These are phyloP conservation scores for Gossypium herbaceum DNA, from an alignment of 345 rosid genomes.

Conservation along the genomic window DNA sequence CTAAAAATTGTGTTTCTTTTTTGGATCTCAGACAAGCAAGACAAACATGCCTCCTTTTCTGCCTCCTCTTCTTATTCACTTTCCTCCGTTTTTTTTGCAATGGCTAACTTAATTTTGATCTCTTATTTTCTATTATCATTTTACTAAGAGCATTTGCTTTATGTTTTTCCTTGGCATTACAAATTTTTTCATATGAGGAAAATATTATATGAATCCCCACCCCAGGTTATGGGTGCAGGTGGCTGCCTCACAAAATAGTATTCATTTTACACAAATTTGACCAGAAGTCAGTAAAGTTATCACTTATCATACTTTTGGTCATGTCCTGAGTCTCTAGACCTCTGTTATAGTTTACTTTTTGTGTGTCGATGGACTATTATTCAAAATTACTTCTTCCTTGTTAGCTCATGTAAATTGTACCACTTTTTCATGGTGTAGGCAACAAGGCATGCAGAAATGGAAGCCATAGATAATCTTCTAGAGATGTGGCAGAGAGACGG, in stretches of 20 bases:
- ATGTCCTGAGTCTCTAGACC: not conserved
- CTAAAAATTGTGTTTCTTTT: not conserved
- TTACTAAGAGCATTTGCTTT: not conserved
- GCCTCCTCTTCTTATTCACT: not conserved
- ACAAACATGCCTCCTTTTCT: not conserved
- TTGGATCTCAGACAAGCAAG: not conserved
- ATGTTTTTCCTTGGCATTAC: not conserved
- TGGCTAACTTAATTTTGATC: not conserved
- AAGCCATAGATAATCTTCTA: slow-evolving; percentile 71
- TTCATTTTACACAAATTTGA: not conserved
- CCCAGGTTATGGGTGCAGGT: not conserved
- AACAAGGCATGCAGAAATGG: slow-evolving; percentile 95
- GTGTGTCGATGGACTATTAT: not conserved
- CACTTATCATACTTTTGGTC: not conserved
- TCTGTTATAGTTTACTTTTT: not conserved
- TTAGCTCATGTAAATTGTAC: not conserved
- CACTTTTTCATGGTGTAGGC: slow-evolving; percentile 34
- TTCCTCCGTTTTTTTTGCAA: not conserved
- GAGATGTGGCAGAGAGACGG: slow-evolving; percentile 55
- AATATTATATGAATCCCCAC: not conserved
- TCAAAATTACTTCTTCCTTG: not conserved
- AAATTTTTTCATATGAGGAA: not conserved
- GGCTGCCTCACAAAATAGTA: not conserved
- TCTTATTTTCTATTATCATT: not conserved
- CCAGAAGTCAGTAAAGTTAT: not conserved